Evolutionary conservation across 352 stramenopile genomes (phyloP), one percentile per base, ranked within the genome.

Genomic region (Pythium aphanidermatum): DNA sequence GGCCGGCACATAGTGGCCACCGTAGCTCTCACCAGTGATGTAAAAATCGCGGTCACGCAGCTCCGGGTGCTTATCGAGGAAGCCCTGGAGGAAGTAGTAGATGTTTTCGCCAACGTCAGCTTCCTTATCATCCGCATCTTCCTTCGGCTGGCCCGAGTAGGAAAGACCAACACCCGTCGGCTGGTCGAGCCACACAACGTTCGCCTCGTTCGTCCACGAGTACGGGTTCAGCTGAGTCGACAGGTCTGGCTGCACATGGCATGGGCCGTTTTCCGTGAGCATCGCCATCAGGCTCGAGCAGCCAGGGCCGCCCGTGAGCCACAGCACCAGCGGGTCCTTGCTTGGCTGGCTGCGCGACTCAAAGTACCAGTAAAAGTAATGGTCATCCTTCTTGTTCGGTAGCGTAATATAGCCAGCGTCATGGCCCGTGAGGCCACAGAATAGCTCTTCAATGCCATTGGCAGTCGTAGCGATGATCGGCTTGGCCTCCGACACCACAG

Each of bases 311-410:
- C 74, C 71, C 6, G 68, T 73, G 29, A 87, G 62, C 74, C 74
- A 87, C 11, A 87, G 20, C 21, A 85, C 46, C 2, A 87, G 48
- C 24, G 75, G 70, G n/a, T 77, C 75, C n/a, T 49, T 72, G 9
- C 14, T 38, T 1, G 68, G 46, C 4, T 63, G 32, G 9, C 39
- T 60, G 24, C 52, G 46, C 8, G 75, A 82, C 53, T 82, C 63
- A n/a, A 81, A 58, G 41, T 65, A 80, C 75, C 72, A 85, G 53
- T 85, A 87, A 43, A 84, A 87, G 59, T 80, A 85, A 44, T 84
- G 54, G 24, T 70, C 60, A 38, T 82, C 68, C 26, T 68, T 56
- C 51, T 69, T 67, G 47, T 81, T 78, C 9, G 60, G 23, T 7
- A 81, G 60, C 46, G 61, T 56, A 23, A 84, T 60, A 63, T 80